Conservation (phyloP, 371 early-diverging fungal genomes). For the Parasitella parasitica region DNA sequence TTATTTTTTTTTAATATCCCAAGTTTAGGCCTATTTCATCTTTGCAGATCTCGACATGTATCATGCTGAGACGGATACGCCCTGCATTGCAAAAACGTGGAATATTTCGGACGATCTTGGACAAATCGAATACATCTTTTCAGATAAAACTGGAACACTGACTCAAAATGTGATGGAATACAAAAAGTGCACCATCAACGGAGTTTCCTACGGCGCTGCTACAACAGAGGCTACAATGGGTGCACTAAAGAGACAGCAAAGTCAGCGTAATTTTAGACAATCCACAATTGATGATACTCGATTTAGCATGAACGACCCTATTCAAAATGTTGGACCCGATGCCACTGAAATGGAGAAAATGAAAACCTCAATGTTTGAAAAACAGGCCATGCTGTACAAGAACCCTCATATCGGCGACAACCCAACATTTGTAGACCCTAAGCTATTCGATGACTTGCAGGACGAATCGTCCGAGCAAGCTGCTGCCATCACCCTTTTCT, state of each 20-base stretch:
- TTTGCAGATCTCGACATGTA: slow-evolving; percentile 87
- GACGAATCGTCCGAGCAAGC: slow-evolving; percentile 49
- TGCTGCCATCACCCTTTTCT: slow-evolving; percentile 68
- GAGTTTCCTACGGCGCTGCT: slow-evolving; percentile 74
- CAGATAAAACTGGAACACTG: slow-evolving; percentile 91
- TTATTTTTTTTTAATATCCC: neutral
- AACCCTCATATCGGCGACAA: slow-evolving; percentile 38
- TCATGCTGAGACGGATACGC: slow-evolving; percentile 71
- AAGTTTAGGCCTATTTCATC: slow-evolving; percentile 72
- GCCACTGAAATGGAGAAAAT: slow-evolving; percentile 18
- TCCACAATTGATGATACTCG: slow-evolving; percentile 7
- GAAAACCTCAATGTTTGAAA: slow-evolving; percentile 41
- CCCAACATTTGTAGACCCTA: slow-evolving; percentile 47
- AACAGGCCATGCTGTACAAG: slow-evolving; percentile 34
- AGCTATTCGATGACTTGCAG: slow-evolving; percentile 38
- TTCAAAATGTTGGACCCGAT: neutral
- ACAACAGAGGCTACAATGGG: slow-evolving; percentile 36
- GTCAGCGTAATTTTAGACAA: slow-evolving; percentile 4
- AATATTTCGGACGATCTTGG: slow-evolving; percentile 85
- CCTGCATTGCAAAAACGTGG: slow-evolving; percentile 87
- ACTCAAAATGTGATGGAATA: slow-evolving; percentile 84
- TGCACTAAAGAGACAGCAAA: slow-evolving; percentile 49
- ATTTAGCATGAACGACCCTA: slow-evolving; percentile 11
- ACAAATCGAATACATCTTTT: slow-evolving; percentile 95
- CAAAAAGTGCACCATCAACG: slow-evolving; percentile 84